Percentiles rank a stretch among this genome's conserved stretches.
These are phyloP conservation scores for Trichoderma guizhouense DNA, from an alignment of 2,329 filamentous ascomycete species.

Conservation along the genomic window DNA sequence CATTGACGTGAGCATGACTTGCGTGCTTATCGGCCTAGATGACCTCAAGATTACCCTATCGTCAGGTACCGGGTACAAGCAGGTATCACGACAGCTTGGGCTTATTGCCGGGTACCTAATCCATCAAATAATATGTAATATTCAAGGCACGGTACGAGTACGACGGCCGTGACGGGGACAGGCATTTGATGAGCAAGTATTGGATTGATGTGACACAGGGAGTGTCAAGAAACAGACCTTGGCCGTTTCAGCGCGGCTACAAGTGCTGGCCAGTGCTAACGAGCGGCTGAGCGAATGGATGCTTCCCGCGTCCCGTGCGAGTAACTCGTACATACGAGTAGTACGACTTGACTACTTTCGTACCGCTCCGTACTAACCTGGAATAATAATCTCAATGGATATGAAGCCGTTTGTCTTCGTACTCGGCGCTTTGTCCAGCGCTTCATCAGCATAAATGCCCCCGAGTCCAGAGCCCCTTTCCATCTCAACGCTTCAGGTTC, in stretches of 20 bases:
- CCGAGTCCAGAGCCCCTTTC: slow-evolving; percentile 7
- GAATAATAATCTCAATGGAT: neutral
- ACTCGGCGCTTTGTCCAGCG: neutral
- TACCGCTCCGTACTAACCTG: neutral
- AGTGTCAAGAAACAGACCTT: slow-evolving; percentile 2
- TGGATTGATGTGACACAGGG: neutral
- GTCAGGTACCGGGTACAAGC: neutral
- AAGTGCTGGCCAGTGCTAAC: neutral
- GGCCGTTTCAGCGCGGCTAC: slow-evolving; percentile 2
- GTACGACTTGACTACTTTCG: neutral
- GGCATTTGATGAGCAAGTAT: neutral
- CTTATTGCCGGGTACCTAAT: neutral
- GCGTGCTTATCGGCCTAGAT: slow-evolving; percentile 15
- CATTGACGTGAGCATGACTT: slow-evolving; percentile 7
- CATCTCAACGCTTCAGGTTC: neutral
- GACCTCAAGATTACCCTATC: slow-evolving; percentile 2
- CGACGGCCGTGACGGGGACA: neutral
- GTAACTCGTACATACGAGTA: neutral
- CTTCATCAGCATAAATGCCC: slow-evolving; percentile 6
- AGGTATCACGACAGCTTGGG: neutral
- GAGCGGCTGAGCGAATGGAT: neutral
- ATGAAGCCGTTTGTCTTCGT: neutral
- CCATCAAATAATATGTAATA: neutral
- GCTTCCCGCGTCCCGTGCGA: neutral
- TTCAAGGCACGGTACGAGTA: neutral